Evolutionary conservation across 2,329 filamentous ascomycete genomes (phyloP), one percentile per base, ranked within the genome.

Genomic region (Westerdykella ornata): DNA sequence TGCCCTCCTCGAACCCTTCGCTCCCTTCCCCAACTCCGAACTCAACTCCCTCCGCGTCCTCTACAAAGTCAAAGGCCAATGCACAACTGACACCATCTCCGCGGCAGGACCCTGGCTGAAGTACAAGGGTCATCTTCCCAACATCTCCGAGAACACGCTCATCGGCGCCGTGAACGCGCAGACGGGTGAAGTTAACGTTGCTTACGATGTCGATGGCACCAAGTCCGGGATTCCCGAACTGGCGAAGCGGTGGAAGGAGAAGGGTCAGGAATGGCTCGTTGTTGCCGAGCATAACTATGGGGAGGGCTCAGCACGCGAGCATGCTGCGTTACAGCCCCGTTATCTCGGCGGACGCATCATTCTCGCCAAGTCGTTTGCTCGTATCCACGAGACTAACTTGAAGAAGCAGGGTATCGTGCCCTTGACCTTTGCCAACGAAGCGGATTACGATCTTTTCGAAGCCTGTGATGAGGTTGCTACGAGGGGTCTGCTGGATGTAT

Each of bases 321-420:
- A 95, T 69, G 88, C 88, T 16, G 88, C 88, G 1, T 74, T 95
- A 28, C 88, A 95, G 66, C 89, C 88, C 2, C 77, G 88, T n/a
- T 94, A 89, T 69, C 81, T 95, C 2, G 89, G 88, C 44, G 87
- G 85, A 15, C 78, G 86, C 37, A 75, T 94, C 59, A 88, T 95
- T 43, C 76, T 94, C 14, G 76, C 84, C 42, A 95, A 95, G 73
- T 85, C 79, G 29, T 94, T 95, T 62, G 88, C 88, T 0, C 82
- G 88, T 39, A 95, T 95, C 63, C 88, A 95, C 72, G 88, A 95
- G 75, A 94, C 88, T 20, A 95, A 95, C 66, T 72, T 95, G 52
- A 95, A 95, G 80, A 95, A 95, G 73, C 92, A 98, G 72, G 92
- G 92, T 48, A 85, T 98, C 26, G 88, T 98, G 34, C 92, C 92